These are phyloP conservation scores for Plasmodium inui DNA, from an alignment of 169 alveolate species.

Conservation along the genomic window DNA sequence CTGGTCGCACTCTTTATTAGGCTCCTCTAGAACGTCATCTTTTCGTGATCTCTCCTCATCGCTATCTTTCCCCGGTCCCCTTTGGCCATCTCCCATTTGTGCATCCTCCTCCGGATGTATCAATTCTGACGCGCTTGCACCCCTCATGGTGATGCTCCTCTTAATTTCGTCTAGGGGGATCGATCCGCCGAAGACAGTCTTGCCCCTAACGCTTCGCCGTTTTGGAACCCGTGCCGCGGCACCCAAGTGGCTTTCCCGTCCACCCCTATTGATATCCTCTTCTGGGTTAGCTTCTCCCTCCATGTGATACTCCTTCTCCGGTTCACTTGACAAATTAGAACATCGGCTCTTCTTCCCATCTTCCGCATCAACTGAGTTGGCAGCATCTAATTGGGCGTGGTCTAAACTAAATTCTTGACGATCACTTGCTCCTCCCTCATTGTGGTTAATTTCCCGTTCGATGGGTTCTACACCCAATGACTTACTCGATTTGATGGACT, in stretches of 20 bases:
- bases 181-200: not conserved
- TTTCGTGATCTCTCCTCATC: not conserved
- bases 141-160: not conserved
- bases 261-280: not conserved
- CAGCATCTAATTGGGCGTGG: not conserved
- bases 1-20: too few relatives aligned
- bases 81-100: not conserved
- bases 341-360: not conserved
- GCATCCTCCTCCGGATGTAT: not conserved
- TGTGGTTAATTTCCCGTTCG: not conserved
- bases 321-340: not conserved
- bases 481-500: not conserved
- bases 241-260: not conserved
- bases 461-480: slow-evolving; percentile 2
- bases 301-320: not conserved
- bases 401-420: not conserved
- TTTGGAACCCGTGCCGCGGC: not conserved
- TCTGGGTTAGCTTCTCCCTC: not conserved
- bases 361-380: not conserved
- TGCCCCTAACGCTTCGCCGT: not conserved
- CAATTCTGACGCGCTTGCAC: not conserved
- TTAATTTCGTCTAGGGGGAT: not conserved
- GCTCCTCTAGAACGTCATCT: not conserved
- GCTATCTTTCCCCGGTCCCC: not conserved
- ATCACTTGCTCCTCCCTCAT: not conserved